phyloP scores from a whole-genome alignment of 768 basidiomycete genomes.

The Porpolomopsis calyptriformis region DNA sequence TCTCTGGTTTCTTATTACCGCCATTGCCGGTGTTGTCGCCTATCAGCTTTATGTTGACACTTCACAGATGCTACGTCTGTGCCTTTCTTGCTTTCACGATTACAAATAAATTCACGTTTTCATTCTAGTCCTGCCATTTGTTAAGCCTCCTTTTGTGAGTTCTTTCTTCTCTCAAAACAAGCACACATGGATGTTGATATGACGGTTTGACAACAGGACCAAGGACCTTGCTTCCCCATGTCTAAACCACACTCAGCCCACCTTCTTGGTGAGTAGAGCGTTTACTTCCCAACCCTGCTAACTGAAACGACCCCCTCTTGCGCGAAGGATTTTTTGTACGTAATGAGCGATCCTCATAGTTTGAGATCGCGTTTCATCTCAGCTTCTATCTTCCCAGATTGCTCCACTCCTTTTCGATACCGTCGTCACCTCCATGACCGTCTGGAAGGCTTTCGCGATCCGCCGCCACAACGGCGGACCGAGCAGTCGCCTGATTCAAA shows the following conservation, averaged over 20 bases:
- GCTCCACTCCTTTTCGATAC: slow-evolving; percentile 77
- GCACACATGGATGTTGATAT: neutral
- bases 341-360: neutral
- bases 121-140: slow-evolving; percentile 49
- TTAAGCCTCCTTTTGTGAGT: slow-evolving; percentile 48
- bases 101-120: slow-evolving; percentile 8
- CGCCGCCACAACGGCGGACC: slow-evolving; percentile 65
- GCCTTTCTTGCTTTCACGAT: neutral
- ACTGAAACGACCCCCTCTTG: neutral
- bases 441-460: slow-evolving; percentile 69
- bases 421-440: slow-evolving; percentile 69
- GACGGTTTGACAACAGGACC: slow-evolving; percentile 21
- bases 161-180: neutral
- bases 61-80: slow-evolving; percentile 65
- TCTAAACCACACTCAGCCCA: slow-evolving; percentile 79
- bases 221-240: slow-evolving; percentile 69
- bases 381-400: slow-evolving; percentile 34
- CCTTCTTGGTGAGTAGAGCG: slow-evolving; percentile 57
- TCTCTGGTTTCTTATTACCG: slow-evolving; percentile 50
- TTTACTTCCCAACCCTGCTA: neutral
- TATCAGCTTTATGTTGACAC: slow-evolving; percentile 77
- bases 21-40: slow-evolving; percentile 62
- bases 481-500: slow-evolving; percentile 71
- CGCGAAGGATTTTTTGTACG: slow-evolving; percentile 7
- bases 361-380: neutral